A percentile compares a stretch with the other conserved stretches of the same genome.
Evolutionary conservation across 192 early-diverging fungal species (phyloP).

Genomic region (Coemansia sp.): DNA sequence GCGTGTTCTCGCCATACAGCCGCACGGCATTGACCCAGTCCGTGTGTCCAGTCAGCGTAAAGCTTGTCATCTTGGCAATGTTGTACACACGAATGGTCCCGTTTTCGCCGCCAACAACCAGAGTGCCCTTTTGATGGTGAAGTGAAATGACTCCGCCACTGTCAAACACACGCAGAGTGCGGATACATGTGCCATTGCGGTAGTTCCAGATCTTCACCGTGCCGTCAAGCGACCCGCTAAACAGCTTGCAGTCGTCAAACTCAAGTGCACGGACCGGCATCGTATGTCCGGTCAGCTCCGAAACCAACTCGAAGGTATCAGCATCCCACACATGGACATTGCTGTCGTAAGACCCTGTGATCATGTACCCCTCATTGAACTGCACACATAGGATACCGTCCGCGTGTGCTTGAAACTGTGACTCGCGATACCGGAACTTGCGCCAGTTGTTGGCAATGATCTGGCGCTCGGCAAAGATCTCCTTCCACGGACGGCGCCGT

Average conservation of each 20-base stretch:
- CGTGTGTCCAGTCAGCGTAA: constrained; percentile 76
- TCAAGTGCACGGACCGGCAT: constrained; percentile 85
- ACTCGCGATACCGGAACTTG: constrained; percentile 67
- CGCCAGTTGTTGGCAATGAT: constrained; percentile 95
- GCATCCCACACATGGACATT: constrained; percentile 87
- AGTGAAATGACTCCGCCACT: constrained; percentile 78
- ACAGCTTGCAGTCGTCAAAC: constrained; percentile 91
- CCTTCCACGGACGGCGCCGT: constrained; percentile 84
- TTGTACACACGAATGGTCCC: constrained; percentile 88
- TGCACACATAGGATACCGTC: constrained; percentile 91
- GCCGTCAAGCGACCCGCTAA: constrained; percentile 89
- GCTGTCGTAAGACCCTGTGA: constrained; percentile 87
- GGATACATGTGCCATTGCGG: constrained; percentile 83
- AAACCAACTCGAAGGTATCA: constrained; percentile 77
- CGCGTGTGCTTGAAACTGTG: constrained; percentile 72
- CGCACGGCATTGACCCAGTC: constrained; percentile 93
- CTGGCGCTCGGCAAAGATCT: constrained; percentile 89
- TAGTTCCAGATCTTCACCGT: constrained; percentile 94
- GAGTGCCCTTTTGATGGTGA: constrained; percentile 72
- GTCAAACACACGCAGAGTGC: constrained; percentile 61
- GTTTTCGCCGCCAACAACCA: constrained; percentile 86
- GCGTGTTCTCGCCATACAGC: constrained; percentile 62
- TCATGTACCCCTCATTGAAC: constrained; percentile 79
- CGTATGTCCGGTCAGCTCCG: constrained; percentile 80
- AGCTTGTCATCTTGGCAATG: constrained; percentile 55